Base-by-base conservation (phyloP, 805 yeast genomes). In the Torulaspora quercuum region DNA sequence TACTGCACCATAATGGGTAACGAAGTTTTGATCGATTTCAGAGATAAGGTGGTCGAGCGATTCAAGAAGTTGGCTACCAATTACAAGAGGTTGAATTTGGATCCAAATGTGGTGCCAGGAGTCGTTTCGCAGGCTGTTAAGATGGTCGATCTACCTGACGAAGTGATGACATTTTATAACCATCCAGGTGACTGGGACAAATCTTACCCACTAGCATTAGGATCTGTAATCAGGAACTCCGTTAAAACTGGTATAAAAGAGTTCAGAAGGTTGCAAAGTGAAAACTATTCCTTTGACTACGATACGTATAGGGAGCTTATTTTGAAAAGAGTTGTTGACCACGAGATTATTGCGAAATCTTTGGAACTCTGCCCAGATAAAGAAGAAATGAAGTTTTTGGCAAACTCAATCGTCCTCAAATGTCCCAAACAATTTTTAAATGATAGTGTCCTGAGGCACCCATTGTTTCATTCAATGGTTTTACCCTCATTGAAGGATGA, bases 161-260 rank as follows among this genome's bases (percentile, higher is more conserved):
- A 57, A 13, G 37, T 44, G 6, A 28, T 43, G 8, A 32, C 48
- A 6, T 55, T 44, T 28, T 57, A 51, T 29, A 42, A 46, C 25
- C 53, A 55, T 41, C 58, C 58, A 8, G 61, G 61, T 32, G 61
- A 59, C 30, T 55, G 61, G 62, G 63, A 59, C 44, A 58, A 52
- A 36, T 42, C 55, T 5, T 59, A 59, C 35, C 61, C 61, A 6
- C 25, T 58, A 10, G 40, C 55, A 9, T 39, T 58, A 10, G 60
- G 58, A 14, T 39, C 57, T 6, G 37, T 46, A 8, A 43, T 60
- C 3, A 49, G 54, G 34, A 54, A 49, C 19, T 48, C 62, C 4
- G 43, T 46, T 6, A 39, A 38, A 8, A 49, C 53, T 6, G 60
- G 55, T 1, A 29, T 55, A 5, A 57, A 50, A 19, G 56, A 57